Evolutionary conservation across 495 filamentous ascomycete species (phyloP), one percentile per base, ranked within the genome.

Genomic region (Bombardia bombarda): DNA sequence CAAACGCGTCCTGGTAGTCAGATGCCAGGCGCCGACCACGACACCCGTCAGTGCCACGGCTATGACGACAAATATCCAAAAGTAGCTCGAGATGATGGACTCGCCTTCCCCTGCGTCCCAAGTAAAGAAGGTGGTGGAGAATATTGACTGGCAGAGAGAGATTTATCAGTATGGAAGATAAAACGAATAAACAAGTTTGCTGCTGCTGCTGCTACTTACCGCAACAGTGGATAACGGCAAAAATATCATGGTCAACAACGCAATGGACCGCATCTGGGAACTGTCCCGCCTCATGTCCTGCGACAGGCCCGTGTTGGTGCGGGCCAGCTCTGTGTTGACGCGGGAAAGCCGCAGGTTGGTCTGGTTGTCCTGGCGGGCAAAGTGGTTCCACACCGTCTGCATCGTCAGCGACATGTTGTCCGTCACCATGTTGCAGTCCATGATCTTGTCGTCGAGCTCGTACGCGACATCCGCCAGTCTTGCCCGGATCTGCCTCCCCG

Each of bases 161-260:
- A n/a, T n/a, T n/a, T n/a, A n/a, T n/a, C n/a, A n/a, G n/a, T n/a
- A n/a, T n/a, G n/a, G n/a, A n/a, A n/a, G n/a, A n/a, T n/a, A n/a
- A n/a, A n/a, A n/a, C n/a, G n/a, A n/a, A n/a, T n/a, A n/a, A n/a
- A n/a, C n/a, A n/a, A n/a, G n/a, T n/a, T n/a, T n/a, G n/a, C n/a
- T n/a, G n/a, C n/a, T n/a, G n/a, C n/a, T 34, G 7, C 14, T 34
- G 13, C 14, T 13, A 35, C 17, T 18, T 37, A 26, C 31, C 10
- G 32, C 31, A 37, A 36, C 31, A 0, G 32, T 25, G 2, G 32
- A 36, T 19, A 44, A 12, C 4, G 42, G 42, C 4, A 62, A 32
- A 22, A 62, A 60, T 1, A 57, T 14, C 55, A 58, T 52, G 13
- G 60, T 62, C 42, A 62, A 26, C 22, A 53, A 8, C 7, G 58